These are phyloP conservation scores for Verticillium isaacii DNA, from an alignment of 2,329 filamentous ascomycete genomes.

Conservation along the genomic window DNA sequence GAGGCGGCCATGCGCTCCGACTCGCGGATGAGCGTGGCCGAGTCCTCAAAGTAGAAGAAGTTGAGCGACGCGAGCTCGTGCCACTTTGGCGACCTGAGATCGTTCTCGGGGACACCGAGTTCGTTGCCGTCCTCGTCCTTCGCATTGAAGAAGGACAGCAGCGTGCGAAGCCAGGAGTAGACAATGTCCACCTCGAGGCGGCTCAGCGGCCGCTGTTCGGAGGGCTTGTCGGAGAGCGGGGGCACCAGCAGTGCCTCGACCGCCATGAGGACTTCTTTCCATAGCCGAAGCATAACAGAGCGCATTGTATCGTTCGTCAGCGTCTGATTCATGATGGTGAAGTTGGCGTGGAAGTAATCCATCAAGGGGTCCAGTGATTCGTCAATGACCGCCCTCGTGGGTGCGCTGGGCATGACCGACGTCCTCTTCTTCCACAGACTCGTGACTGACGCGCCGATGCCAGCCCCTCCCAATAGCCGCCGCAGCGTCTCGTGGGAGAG, in stretches of 20 bases:
- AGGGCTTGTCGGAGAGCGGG: slow-evolving; percentile 90
- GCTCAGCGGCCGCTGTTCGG: slow-evolving; percentile 74
- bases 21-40: slow-evolving; percentile 87
- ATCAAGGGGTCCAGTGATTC: slow-evolving; percentile 81
- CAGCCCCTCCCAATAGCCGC: slow-evolving; percentile 64
- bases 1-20: slow-evolving; percentile 93
- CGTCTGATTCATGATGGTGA: slow-evolving; percentile 97
- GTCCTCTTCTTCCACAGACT: slow-evolving; percentile 61
- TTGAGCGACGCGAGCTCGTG: slow-evolving; percentile 94
- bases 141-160: slow-evolving; percentile 94
- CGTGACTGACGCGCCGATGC: slow-evolving; percentile 67
- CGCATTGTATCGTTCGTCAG: slow-evolving; percentile 95
- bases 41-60: slow-evolving; percentile 97
- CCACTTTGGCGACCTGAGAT: slow-evolving; percentile 96
- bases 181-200: slow-evolving; percentile 91
- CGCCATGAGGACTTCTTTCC: slow-evolving; percentile 94
- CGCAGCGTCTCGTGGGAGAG: slow-evolving; percentile 79
- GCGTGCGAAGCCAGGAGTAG: slow-evolving; percentile 86
- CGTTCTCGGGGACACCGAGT: slow-evolving; percentile 82
- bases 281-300: slow-evolving; percentile 94
- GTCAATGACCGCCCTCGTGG: slow-evolving; percentile 70
- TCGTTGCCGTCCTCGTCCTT: slow-evolving; percentile 79
- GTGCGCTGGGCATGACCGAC: slow-evolving; percentile 44
- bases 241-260: slow-evolving; percentile 88
- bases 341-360: slow-evolving; percentile 96